Conservation (phyloP, 2,329 filamentous ascomycete species). For the Microsporum audouinii region DNA sequence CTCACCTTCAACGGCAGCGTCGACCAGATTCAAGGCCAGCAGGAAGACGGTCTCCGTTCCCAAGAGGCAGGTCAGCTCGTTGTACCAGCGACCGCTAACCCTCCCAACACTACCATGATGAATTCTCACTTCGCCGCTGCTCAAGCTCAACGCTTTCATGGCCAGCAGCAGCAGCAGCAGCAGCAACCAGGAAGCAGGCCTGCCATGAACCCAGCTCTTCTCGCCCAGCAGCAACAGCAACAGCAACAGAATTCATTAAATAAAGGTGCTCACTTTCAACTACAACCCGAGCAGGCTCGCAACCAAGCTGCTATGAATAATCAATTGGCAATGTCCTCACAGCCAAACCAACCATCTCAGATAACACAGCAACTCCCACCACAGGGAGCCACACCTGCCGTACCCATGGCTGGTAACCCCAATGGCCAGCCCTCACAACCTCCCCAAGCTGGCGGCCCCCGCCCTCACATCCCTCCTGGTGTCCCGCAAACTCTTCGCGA, state of each 20-base stretch:
- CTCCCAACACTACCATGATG: conserved; percentile 39
- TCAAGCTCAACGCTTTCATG: conserved; percentile 28
- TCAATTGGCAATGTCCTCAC: conserved; percentile 34
- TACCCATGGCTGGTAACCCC: conserved; percentile 34
- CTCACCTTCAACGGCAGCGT: conserved; percentile 33
- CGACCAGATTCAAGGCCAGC: conserved; percentile 48
- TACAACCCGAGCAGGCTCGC: conserved; percentile 30
- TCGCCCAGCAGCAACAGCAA: conserved; percentile 33
- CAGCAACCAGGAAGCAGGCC: conserved; percentile 18
- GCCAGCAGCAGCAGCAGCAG: conserved; percentile 22
- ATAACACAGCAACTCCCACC: conserved; percentile 30
- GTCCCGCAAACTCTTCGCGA: conserved; percentile 28
- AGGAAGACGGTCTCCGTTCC: conserved; percentile 49
- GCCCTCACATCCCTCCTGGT: conserved; percentile 24
- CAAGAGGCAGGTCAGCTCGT: conserved; percentile 51
- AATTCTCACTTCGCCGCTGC: conserved; percentile 30
- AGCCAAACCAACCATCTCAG: conserved; percentile 30
- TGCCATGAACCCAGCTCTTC: conserved; percentile 30
- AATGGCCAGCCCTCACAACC: conserved; percentile 29
- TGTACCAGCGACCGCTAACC: conserved; percentile 45
- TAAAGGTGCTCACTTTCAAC: conserved; percentile 10
- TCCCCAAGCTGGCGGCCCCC: conserved; percentile 20
- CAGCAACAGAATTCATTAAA: conserved; percentile 30
- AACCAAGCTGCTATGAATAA: conserved; percentile 36
- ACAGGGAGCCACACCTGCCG: conserved; percentile 31